Evolutionary conservation across 345 rosid genomes (phyloP).

Genomic region (Citrus hindsii): DNA sequence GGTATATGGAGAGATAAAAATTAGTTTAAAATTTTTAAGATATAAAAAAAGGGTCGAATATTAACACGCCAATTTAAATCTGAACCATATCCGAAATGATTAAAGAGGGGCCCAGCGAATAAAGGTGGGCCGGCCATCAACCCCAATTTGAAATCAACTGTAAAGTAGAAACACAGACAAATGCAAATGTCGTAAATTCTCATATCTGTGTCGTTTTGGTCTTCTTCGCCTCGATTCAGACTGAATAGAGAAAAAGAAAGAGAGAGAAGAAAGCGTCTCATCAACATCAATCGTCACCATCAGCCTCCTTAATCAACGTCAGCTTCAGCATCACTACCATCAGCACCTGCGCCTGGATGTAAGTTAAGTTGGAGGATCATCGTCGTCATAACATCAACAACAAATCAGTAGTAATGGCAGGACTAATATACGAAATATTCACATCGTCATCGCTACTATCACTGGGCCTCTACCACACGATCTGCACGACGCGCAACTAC

Average conservation of each 20-base stretch:
- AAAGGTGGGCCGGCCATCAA: not conserved
- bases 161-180: no score
- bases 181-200: no score
- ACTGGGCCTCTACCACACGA: slow-evolving; percentile 69
- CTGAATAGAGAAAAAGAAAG: not conserved
- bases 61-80: no score
- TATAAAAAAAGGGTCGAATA: no score
- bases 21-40: no score
- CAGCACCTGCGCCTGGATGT: not conserved
- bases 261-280: no score
- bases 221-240: not conserved
- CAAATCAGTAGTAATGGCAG: slow-evolving; percentile 38
- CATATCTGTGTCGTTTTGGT: no score
- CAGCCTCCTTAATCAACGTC: not conserved
- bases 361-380: no score
- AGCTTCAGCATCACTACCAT: not conserved
- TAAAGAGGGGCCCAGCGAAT: not conserved
- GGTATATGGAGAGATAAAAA: no score
- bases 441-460: slow-evolving; percentile 57
- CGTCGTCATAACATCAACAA: no score
- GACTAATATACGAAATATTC: slow-evolving; percentile 56
- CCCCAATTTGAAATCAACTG: not conserved
- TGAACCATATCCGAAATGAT: not conserved
- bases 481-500: slow-evolving; percentile 57
- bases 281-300: not conserved